Evolutionary conservation across 768 basidiomycete species (phyloP), one percentile per base, ranked within the genome.

Genomic region (Hygrocybe punicea): DNA sequence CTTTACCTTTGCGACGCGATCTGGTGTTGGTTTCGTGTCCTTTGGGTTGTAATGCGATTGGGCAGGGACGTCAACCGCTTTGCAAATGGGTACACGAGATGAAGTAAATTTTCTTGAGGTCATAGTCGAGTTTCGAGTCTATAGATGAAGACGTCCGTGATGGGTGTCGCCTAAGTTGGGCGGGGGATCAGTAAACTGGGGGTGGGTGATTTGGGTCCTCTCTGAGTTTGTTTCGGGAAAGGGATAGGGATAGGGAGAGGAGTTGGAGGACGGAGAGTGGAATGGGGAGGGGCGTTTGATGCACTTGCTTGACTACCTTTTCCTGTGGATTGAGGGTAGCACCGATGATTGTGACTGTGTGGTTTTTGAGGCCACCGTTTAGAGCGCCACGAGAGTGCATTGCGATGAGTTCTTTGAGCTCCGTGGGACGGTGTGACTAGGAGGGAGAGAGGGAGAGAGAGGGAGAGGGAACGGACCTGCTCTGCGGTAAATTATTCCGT

Each of bases 321-420:
- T 89, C 89, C 66, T 95, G 93, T 13, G 95, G 71, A 67, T 94
- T 93, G 21, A 96, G 82, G 0, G 91, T 91, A 1, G 89, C 90
- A n/a, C 92, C 91, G 37, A 94, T 93, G 68, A 95, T 94, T 1
- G 86, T 85, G 51, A 94, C 89, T 0, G 93, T 95, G 66, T 95
- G 92, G 1, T 74, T 82, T 65, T 91, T 88, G 44, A 95, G 75
- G 67, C 93, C 93, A 11, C 91, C 92, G 57, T 86, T 86, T 0
- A 85, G 77, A 5, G 82, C 86, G 33, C 79, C 79, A 0, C 81
- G 83, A 2, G 85, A 85, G 60, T 96, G 93, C 83, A 95, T 84
- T 1, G 91, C 91, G 57, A 96, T 93, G 24, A 96, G 75, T 67
- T 95, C 93, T 65, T 94, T 93, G 25, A 96, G 78, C 66, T 96